Evolutionary conservation across 257 asterid species (phyloP).

Genomic region (Paulownia fortunei): DNA sequence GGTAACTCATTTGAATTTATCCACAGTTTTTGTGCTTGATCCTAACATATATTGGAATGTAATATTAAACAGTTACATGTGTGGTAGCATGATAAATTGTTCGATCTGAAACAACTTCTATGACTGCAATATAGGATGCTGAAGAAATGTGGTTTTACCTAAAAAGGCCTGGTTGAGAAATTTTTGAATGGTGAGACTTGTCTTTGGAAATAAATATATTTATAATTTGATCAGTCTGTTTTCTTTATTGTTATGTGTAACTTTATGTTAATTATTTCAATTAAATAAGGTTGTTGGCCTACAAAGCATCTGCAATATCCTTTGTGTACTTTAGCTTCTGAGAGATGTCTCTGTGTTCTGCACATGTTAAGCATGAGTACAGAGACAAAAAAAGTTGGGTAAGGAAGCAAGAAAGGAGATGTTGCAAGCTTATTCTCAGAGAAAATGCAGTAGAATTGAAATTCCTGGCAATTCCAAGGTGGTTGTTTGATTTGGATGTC

Average conservation of each 20-base stretch:
- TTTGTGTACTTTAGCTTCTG: background rate
- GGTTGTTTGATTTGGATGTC: slow-evolving; percentile 3
- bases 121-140: background rate
- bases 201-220: background rate
- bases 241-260: background rate
- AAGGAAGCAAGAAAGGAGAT: background rate
- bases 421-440: background rate
- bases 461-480: background rate
- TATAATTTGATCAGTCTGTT: background rate
- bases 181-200: background rate
- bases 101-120: background rate
- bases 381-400: background rate
- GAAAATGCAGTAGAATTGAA: background rate
- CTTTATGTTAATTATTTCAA: background rate
- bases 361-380: background rate
- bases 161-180: background rate
- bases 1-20: background rate
- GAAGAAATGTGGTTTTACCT: background rate
- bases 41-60: background rate
- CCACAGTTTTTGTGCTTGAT: background rate
- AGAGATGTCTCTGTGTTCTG: background rate
- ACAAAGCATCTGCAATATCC: background rate
- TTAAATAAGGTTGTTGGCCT: background rate
- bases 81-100: background rate
- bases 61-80: background rate